phyloP scores from a whole-genome alignment of 768 basidiomycete species.

The Podaxis sp. region DNA sequence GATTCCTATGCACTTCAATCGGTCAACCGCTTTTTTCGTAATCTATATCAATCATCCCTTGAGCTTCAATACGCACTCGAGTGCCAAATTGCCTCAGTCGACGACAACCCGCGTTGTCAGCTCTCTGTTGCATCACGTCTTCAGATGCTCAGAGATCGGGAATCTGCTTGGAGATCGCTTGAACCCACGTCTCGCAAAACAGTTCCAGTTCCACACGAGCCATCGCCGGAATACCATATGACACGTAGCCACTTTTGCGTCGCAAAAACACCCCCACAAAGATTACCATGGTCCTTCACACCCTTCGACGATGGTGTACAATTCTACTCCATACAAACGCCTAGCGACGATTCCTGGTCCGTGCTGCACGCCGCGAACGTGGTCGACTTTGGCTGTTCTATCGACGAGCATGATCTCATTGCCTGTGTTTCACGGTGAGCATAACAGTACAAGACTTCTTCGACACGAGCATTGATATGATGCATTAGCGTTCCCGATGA shows the following conservation, averaged over 20 bases:
- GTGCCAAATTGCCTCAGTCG: background rate
- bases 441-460: background rate
- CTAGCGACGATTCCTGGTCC: background rate
- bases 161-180: background rate
- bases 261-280: background rate
- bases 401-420: background rate
- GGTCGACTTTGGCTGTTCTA: background rate
- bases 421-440: background rate
- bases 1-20: background rate
- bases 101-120: background rate
- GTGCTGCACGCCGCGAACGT: background rate
- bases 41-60: background rate
- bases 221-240: background rate
- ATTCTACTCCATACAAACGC: background rate
- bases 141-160: background rate
- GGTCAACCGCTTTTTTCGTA: background rate
- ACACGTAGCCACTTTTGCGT: background rate
- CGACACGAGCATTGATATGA: background rate
- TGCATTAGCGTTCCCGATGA: background rate
- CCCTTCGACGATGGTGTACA: background rate
- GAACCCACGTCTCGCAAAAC: background rate
- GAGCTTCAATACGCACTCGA: background rate
- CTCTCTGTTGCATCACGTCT: background rate
- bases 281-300: too few relatives aligned
- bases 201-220: background rate